Evolutionary conservation across 208 protist genomes (phyloP), one percentile per base, ranked within the genome.

Genomic region (Wallacemonas sp.): DNA sequence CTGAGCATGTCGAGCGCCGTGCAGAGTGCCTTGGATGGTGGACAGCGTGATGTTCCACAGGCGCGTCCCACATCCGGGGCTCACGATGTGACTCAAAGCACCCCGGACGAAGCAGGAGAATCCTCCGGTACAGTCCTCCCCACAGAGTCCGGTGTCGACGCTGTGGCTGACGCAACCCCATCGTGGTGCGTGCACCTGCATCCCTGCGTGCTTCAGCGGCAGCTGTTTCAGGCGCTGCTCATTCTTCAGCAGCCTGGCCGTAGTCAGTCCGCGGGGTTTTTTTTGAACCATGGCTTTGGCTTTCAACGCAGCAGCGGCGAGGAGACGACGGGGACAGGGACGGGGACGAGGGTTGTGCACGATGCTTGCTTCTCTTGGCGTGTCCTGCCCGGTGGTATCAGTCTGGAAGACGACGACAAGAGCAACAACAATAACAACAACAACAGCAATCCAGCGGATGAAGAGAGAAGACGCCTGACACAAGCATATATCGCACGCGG

Each of bases 261-360:
- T 23, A 80, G 74, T 48, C 74, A 68, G n/a, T 66, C 73, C 12
- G 78, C 57, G 1, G 29, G 74, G 2, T 85, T 85, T 62, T 61
- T 27, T 12, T 12, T 58, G 17, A 4, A 12, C 32, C 3, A 16
- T 41, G 52, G 52, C 17, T 55, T 55, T 32, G 47, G 47, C 47
- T 32, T 55, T 1, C 47, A 47, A 6, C n/a, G n/a, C n/a, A n/a
- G 36, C 36, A 17, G 9, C 36, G 36, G 30, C 49, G 65, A 21
- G 43, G 27, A 12, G 41, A 48, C 16, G 39, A 3, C 26, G 72
- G 72, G 34, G 44, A 19, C 34, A n/a, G n/a, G n/a, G n/a, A n/a
- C n/a, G n/a, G n/a, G n/a, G n/a, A n/a, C n/a, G n/a, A n/a, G n/a
- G n/a, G n/a, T n/a, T n/a, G n/a, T n/a, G n/a, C n/a, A 78, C 72